These are phyloP conservation scores for Eimeria brunetti DNA, from an alignment of 169 alveolate genomes.

Conservation along the genomic window DNA sequence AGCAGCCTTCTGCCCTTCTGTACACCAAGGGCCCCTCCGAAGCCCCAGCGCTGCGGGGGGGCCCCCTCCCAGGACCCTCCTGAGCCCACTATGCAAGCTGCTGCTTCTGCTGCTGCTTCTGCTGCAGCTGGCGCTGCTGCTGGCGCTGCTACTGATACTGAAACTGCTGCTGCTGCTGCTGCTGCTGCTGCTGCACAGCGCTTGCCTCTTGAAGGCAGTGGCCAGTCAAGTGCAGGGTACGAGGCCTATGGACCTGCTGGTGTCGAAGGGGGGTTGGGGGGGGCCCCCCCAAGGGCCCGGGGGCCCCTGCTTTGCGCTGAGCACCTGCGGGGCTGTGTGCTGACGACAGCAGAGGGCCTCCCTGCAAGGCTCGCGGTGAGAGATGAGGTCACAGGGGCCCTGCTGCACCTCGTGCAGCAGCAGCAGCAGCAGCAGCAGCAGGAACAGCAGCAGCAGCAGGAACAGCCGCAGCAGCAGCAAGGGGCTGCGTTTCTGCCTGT, in stretches of 20 bases:
- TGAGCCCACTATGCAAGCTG: neutral
- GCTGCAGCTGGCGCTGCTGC: slow-evolving; percentile 7
- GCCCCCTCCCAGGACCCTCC: neutral
- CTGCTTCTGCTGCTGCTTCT: slow-evolving; percentile 46
- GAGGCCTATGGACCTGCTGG: neutral
- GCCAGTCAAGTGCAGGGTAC: neutral
- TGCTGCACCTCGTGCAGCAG: slow-evolving; percentile 56
- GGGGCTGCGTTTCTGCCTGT: slow-evolving; percentile 8
- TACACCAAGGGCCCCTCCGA: neutral
- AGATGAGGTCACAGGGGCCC: neutral
- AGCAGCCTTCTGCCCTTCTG: slow-evolving; percentile 25
- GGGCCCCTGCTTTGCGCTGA: slow-evolving; percentile 44
- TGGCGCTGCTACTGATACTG: neutral
- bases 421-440: slow-evolving; percentile 31
- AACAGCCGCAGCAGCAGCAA: slow-evolving; percentile 7
- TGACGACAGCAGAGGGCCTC: slow-evolving; percentile 53
- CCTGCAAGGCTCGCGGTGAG: slow-evolving; percentile 51
- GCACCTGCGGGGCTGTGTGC: slow-evolving; percentile 42
- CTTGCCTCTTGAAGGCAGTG: neutral
- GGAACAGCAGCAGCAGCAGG: slow-evolving; percentile 33
- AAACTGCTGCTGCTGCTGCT: neutral
- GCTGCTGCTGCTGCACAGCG: neutral
- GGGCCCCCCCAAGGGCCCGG: neutral
- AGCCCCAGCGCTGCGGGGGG: neutral
- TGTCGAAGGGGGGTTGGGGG: neutral